phyloP scores from a whole-genome alignment of 2,329 filamentous ascomycete species.

The Fonsecaea erecta region DNA sequence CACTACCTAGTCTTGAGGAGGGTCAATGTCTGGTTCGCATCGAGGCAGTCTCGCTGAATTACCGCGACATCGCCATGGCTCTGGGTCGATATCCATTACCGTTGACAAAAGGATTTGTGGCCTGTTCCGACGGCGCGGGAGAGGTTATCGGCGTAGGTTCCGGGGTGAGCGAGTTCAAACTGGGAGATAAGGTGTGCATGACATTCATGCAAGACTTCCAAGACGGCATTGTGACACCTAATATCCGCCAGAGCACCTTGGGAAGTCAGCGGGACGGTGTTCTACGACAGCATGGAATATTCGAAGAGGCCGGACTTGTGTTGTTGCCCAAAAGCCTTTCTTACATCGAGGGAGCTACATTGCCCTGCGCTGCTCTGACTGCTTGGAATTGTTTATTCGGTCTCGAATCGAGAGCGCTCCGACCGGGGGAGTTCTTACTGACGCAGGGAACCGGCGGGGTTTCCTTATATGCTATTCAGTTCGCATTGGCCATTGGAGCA shows the following conservation, averaged over 20 bases:
- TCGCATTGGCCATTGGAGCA: constrained; percentile 54
- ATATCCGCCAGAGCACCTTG: not conserved
- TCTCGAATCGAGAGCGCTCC: constrained; percentile 52
- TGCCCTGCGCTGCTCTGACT: constrained; percentile 66
- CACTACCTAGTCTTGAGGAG: not conserved
- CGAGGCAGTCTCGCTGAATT: constrained; percentile 51
- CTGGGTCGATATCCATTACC: constrained; percentile 58
- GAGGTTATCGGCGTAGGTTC: not conserved
- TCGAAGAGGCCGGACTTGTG: constrained; percentile 71
- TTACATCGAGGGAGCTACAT: constrained; percentile 59
- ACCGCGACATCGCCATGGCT: constrained; percentile 56
- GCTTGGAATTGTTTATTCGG: constrained; percentile 70
- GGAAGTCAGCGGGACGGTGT: constrained; percentile 65
- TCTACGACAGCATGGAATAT: constrained; percentile 69
- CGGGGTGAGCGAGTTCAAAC: not conserved
- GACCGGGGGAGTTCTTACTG: constrained; percentile 49
- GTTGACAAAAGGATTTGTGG: not conserved
- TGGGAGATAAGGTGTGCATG: constrained; percentile 3
- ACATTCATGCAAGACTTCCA: not conserved
- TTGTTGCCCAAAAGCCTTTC: constrained; percentile 61
- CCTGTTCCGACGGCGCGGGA: constrained; percentile 4
- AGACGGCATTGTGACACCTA: not conserved
- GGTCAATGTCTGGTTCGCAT: not conserved
- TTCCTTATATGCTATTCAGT: constrained; percentile 8
- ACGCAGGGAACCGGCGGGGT: constrained; percentile 38